Evolutionary conservation across 306 rosid genomes (phyloP).

Genomic region (Clitoria ternatea): DNA sequence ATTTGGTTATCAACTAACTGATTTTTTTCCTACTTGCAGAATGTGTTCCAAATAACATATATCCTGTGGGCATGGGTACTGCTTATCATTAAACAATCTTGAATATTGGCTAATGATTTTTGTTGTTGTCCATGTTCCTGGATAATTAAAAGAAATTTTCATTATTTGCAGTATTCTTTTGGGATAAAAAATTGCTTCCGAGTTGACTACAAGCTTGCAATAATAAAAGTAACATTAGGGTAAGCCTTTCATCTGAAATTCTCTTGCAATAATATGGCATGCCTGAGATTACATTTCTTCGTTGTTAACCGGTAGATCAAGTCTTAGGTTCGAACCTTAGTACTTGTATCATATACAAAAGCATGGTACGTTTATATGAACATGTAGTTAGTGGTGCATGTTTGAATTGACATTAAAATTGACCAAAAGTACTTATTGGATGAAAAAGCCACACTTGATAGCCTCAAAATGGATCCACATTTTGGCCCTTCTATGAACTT

Average conservation of each 20-base stretch:
- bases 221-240: slow-evolving; percentile 59
- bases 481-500: no score
- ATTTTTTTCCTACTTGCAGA: slow-evolving; percentile 59
- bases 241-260: slow-evolving; percentile 38
- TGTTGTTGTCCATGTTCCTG: background rate
- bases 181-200: slow-evolving; percentile 74
- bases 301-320: no score
- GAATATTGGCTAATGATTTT: background rate
- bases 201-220: slow-evolving; percentile 45
- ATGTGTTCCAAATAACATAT: slow-evolving; percentile 78
- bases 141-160: slow-evolving; percentile 12
- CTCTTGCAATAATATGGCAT: background rate
- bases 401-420: no score
- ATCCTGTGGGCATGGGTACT: slow-evolving; percentile 85
- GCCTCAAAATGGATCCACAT: no score
- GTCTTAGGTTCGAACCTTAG: no score
- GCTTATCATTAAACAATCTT: slow-evolving; percentile 5
- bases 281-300: background rate
- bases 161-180: slow-evolving; percentile 66
- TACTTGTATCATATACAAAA: no score
- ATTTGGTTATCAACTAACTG: slow-evolving; percentile 6
- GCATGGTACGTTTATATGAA: background rate
- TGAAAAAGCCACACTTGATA: no score
- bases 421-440: no score
- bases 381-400: no score